Evolutionary conservation across 768 basidiomycete species (phyloP).

Genomic region (Auriscalpium vulgare): DNA sequence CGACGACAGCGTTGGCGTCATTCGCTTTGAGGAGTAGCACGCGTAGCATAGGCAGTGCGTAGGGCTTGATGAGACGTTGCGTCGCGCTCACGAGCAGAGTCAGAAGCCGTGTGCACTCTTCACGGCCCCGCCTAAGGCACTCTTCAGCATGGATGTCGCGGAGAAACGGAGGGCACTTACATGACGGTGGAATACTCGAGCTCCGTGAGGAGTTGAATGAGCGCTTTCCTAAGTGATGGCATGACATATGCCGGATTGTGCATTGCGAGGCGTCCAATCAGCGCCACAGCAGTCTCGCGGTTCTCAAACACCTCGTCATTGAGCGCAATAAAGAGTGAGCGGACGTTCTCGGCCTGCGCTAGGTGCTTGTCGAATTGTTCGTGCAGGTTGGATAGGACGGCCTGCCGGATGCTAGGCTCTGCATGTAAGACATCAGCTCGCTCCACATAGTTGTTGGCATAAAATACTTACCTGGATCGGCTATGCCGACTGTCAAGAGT

Average conservation of each 20-base stretch:
- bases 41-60: slow-evolving; percentile 89
- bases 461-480: slow-evolving; percentile 80
- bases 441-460: slow-evolving; percentile 5
- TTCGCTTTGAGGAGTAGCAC: slow-evolving; percentile 86
- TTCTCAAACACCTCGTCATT: slow-evolving; percentile 97
- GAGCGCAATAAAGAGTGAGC: slow-evolving; percentile 91
- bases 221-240: slow-evolving; percentile 89
- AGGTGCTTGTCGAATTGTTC: slow-evolving; percentile 95
- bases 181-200: slow-evolving; percentile 88
- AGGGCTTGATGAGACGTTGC: slow-evolving; percentile 90
- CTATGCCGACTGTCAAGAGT: slow-evolving; percentile 87
- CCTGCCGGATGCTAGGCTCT: slow-evolving; percentile 62
- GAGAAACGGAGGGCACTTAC: slow-evolving; percentile 38
- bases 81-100: slow-evolving; percentile 88
- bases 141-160: neutral
- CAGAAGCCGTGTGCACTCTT: slow-evolving; percentile 88
- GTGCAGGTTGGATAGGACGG: slow-evolving; percentile 80
- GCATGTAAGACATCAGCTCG: slow-evolving; percentile 2
- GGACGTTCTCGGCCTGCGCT: slow-evolving; percentile 97
- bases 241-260: slow-evolving; percentile 99
- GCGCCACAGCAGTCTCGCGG: slow-evolving; percentile 78
- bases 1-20: slow-evolving; percentile 79
- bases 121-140: slow-evolving; percentile 61
- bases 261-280: slow-evolving; percentile 89
- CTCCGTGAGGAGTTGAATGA: slow-evolving; percentile 95